Evolutionary conservation across 2,329 filamentous ascomycete genomes (phyloP).

Genomic region (Metarhizium anisopliae): DNA sequence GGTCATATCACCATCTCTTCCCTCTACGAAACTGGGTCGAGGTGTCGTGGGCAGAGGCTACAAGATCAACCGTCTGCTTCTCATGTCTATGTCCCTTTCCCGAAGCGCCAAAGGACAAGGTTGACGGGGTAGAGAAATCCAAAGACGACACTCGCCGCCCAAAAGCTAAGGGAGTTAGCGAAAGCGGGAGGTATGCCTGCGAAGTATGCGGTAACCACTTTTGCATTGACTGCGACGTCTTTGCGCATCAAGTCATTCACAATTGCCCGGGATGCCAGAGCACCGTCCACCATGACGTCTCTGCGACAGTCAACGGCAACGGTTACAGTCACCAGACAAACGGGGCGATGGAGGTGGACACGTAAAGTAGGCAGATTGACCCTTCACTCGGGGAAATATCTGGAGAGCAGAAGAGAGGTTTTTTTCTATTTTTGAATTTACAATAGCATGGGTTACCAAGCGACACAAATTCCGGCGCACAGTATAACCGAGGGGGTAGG

Average conservation of each 20-base stretch:
- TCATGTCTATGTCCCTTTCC: conserved; percentile 72
- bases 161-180: conserved; percentile 58
- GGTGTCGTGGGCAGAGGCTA: conserved; percentile 72
- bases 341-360: conserved; percentile 36
- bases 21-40: conserved; percentile 85
- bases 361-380: not conserved
- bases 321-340: conserved; percentile 18
- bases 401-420: not conserved
- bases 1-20: conserved; percentile 91
- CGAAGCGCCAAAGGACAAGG: conserved; percentile 21
- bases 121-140: conserved; percentile 8
- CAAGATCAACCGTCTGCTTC: conserved; percentile 57
- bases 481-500: not conserved
- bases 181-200: conserved; percentile 84
- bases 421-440: not conserved
- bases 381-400: not conserved
- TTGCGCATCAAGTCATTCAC: conserved; percentile 87
- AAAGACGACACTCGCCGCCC: conserved; percentile 16
- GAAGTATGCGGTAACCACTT: conserved; percentile 83
- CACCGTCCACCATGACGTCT: conserved; percentile 17
- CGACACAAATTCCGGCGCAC: not conserved
- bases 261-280: conserved; percentile 88
- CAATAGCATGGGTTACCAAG: not conserved
- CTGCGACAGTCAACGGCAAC: conserved; percentile 21
- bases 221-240: conserved; percentile 96